Base-by-base conservation (phyloP, 148 eudicot genomes). In the Mesembryanthemum crystallinum region DNA sequence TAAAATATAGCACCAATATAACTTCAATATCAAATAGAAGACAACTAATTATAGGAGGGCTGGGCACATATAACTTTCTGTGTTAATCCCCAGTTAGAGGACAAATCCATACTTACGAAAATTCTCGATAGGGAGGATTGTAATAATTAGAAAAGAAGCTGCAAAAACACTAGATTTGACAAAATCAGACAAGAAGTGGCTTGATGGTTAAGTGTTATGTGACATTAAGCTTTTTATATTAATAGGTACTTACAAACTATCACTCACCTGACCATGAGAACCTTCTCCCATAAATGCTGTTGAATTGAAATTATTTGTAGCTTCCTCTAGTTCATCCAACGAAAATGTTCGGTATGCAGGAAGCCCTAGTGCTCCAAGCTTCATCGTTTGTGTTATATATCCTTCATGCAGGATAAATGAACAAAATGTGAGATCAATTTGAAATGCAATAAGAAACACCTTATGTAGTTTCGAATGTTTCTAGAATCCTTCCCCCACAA, bases 281-380 rank as follows among this genome's bases (percentile, higher is more conserved):
- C 91, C 93, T 82, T 94, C 94, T 54, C 91, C 95, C 83, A 92
- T 87, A 79, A 92, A 90, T 69, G 89, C 80, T 21, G 94, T 79
- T 70, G 97, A 77, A 78, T 83, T 81, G 67, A 94, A 94, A 71
- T 84, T 82, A 80, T 85, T 79, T n/a, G 97, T 94, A 47, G 97
- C 97, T 73, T 71, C 87, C 85, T 94, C 97, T 67, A 94, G 91
- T 83, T 94, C 98, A 78, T 89, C 93, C 73, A 94, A 60, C 13
- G 92, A 89, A 77, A 89, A 94, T 33, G 88, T 84, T 52, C 96
- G 86, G 74, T 92, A 92, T 72, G 88, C 79, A 61, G 91, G 92
- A 78, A 94, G 69, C 24, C 96, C 94, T 30, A 92, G 83, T 71
- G 92, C 87, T 78, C 96, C 98, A 71, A 88, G 75, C 88, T 86